Evolutionary conservation across 2,329 filamentous ascomycete species (phyloP), one percentile per base, ranked within the genome.

Genomic region (Huntiella decipiens): DNA sequence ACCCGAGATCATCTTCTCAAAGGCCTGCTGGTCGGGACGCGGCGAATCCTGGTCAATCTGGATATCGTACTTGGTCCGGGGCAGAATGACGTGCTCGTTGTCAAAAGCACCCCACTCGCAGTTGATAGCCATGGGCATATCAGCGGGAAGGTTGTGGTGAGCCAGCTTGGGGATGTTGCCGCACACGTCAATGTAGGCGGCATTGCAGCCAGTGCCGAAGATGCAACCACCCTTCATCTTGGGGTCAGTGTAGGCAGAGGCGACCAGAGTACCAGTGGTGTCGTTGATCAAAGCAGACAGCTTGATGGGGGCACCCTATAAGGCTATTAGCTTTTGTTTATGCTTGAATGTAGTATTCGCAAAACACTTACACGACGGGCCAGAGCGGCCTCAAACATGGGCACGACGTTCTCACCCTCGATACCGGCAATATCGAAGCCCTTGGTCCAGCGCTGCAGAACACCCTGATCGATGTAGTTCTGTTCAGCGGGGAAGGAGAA

Each of bases 81-180:
- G 87, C 10, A 95, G 77, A 46, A 95, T 80, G 56, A 80, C 72
- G 66, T 88, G 81, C 63, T 93, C 83, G 61, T 94, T 94, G 63
- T 95, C 88, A 57, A 96, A 95, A 32, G 88, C 87, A 53, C 88
- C 88, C 74, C 87, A 95, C 62, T 96, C 88, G 67, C 87, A 95
- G 69, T 95, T 95, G 66, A 96, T 94, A 44, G 85, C 86, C 71
- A 95, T 92, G 40, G 80, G 85, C 50, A 77, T 77, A 51, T 91
- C 78, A 0, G 84, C 68, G 43, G 86, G 82, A 34, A 96, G 73
- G 56, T 92, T 91, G 70, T 93, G 74, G 65, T 95, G 77, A 8
- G 82, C 84, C 46, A 98, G 75, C 70, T 98, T 98, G 53, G 87
- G 88, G 53, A 98, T 85, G 10, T 80, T 83, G 53, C 85, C 86